These are phyloP conservation scores for Musa balbisiana DNA, from an alignment of 202 grass and related monocot genomes.

Conservation along the genomic window DNA sequence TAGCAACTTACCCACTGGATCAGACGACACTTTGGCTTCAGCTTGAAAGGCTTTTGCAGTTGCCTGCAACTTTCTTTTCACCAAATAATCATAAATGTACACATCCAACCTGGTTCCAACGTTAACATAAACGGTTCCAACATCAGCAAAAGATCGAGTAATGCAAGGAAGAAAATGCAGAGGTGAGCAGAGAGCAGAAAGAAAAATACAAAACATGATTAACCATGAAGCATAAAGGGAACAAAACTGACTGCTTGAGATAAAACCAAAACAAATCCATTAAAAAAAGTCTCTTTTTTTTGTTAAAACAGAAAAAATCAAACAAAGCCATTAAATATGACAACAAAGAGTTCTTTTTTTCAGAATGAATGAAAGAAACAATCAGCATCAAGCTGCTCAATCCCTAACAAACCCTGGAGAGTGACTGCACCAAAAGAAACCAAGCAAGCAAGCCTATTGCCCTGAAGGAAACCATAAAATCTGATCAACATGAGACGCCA, in stretches of 20 bases:
- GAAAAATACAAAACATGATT: neutral
- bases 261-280: no score
- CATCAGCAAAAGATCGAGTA: neutral
- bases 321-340: no score
- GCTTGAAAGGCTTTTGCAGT: conserved; percentile 62
- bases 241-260: neutral
- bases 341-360: no score
- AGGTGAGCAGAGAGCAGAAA: neutral
- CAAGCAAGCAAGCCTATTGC: neutral
- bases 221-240: neutral
- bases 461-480: neutral
- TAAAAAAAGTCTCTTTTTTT: no score
- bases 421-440: neutral
- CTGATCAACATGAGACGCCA: neutral
- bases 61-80: conserved; percentile 57
- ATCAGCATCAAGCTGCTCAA: neutral
- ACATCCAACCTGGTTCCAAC: conserved; percentile 52
- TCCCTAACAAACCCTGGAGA: neutral
- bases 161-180: neutral
- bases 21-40: conserved; percentile 44
- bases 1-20: conserved; percentile 52
- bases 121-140: neutral
- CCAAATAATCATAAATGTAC: conserved; percentile 72
- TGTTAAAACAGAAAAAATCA: no score
- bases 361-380: no score